Evolutionary conservation across 257 asterid genomes (phyloP).

Genomic region (Plantago elongata): DNA sequence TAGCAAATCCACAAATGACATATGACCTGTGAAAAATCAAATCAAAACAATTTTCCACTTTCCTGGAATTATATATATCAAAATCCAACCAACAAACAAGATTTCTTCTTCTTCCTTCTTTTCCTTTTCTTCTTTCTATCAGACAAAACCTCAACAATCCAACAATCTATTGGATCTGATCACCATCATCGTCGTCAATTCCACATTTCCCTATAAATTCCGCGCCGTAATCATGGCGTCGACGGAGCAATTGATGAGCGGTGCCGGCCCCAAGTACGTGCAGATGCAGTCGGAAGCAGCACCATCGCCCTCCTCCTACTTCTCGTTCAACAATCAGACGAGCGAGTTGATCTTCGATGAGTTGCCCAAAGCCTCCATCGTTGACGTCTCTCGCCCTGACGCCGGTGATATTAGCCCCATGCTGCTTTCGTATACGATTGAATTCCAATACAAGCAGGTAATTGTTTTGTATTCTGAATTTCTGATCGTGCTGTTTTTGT

Average conservation of each 20-base stretch:
- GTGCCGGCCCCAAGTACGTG: conserved; percentile 39
- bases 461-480: neutral
- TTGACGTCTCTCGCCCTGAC: conserved; percentile 84
- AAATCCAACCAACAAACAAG: too few relatives aligned
- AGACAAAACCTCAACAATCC: too few relatives aligned
- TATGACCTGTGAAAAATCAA: too few relatives aligned
- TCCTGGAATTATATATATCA: neutral
- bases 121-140: too few relatives aligned
- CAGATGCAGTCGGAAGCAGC: conserved; percentile 56
- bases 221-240: conserved; percentile 40
- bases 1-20: neutral
- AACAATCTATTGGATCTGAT: too few relatives aligned
- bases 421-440: conserved; percentile 80
- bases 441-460: conserved; percentile 70
- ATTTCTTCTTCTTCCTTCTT: too few relatives aligned
- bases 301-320: conserved; percentile 39
- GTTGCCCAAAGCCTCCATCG: conserved; percentile 64
- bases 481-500: neutral
- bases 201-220: too few relatives aligned
- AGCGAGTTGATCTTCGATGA: conserved; percentile 63
- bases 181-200: too few relatives aligned
- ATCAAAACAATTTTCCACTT: neutral
- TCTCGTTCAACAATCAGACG: conserved; percentile 35
- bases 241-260: conserved; percentile 60
- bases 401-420: conserved; percentile 83